A percentile compares a stretch with the other conserved stretches of the same genome.
phyloP scores from a whole-genome alignment of 768 basidiomycete genomes.

The Nidularia sp. region DNA sequence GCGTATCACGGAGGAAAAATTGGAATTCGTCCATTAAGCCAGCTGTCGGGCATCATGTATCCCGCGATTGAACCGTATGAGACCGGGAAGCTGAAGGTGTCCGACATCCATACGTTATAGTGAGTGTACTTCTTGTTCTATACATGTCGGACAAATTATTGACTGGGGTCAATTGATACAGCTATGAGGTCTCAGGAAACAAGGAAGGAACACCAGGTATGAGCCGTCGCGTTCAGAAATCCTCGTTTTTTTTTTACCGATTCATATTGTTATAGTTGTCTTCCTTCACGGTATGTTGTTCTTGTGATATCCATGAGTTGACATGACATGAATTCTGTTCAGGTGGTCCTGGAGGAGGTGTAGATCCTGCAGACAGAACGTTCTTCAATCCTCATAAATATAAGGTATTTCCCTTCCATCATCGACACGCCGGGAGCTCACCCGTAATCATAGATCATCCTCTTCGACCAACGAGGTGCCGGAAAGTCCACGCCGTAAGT shows the following conservation, averaged over 20 bases:
- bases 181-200: constrained; percentile 82
- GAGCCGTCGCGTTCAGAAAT: constrained; percentile 3
- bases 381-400: constrained; percentile 88
- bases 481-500: constrained; percentile 84
- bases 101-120: constrained; percentile 75
- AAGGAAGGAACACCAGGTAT: constrained; percentile 70
- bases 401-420: constrained; percentile 40
- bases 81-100: constrained; percentile 64
- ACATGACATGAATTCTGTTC: constrained; percentile 2
- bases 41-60: constrained; percentile 44
- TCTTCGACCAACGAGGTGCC: constrained; percentile 87
- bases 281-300: constrained; percentile 63
- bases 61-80: constrained; percentile 64
- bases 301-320: not conserved
- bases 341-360: constrained; percentile 84
- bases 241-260: not conserved
- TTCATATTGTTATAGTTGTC: constrained; percentile 44
- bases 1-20: too few relatives aligned
- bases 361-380: constrained; percentile 57
- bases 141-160: not conserved
- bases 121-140: constrained; percentile 18
- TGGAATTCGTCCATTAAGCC: too few relatives aligned
- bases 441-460: constrained; percentile 54
- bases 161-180: constrained; percentile 16
- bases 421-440: not conserved